A percentile compares a stretch with the other conserved stretches of the same genome.
Evolutionary conservation across 2,329 filamentous ascomycete genomes (phyloP).

Genomic region (Phaeomoniella chlamydospora): DNA sequence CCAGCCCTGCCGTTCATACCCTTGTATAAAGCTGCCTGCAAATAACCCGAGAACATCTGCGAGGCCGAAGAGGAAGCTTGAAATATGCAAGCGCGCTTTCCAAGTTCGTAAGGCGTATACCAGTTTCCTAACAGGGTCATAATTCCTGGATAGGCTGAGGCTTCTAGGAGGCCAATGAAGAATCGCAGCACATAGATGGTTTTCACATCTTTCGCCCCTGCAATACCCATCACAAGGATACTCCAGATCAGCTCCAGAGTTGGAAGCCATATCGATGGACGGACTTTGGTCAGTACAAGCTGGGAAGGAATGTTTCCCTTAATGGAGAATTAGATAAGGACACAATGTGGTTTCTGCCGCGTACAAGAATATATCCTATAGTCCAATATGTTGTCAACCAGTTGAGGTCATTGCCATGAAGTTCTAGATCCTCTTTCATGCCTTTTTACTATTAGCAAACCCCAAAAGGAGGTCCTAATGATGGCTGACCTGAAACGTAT

Average conservation of each 20-base stretch:
- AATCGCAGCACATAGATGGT: constrained; percentile 20
- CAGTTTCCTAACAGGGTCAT: constrained; percentile 37
- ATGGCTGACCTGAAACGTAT: too few species aligned
- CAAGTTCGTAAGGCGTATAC: constrained; percentile 36
- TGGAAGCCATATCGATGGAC: constrained; percentile 5
- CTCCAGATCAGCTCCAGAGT: constrained; percentile 18
- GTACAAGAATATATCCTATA: constrained; percentile 41
- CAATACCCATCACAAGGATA: constrained; percentile 19
- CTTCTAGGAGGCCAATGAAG: constrained; percentile 28
- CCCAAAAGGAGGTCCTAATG: neutral
- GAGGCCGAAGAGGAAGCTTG: constrained; percentile 31
- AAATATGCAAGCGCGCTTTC: constrained; percentile 38
- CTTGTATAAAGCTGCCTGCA: constrained; percentile 39
- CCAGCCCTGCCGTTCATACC: constrained; percentile 30
- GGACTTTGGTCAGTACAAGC: constrained; percentile 30
- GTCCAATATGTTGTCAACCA: constrained; percentile 44
- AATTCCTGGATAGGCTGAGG: constrained; percentile 39
- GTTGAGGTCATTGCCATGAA: constrained; percentile 40
- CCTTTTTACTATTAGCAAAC: constrained; percentile 26
- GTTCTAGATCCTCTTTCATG: constrained; percentile 33
- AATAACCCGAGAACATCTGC: constrained; percentile 32
- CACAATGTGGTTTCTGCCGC: too few species aligned
- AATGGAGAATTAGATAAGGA: too few species aligned
- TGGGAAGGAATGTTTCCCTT: constrained; percentile 36
- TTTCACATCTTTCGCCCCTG: constrained; percentile 15